Base-by-base conservation (phyloP, 768 basidiomycete genomes). In the Russula compacta region DNA sequence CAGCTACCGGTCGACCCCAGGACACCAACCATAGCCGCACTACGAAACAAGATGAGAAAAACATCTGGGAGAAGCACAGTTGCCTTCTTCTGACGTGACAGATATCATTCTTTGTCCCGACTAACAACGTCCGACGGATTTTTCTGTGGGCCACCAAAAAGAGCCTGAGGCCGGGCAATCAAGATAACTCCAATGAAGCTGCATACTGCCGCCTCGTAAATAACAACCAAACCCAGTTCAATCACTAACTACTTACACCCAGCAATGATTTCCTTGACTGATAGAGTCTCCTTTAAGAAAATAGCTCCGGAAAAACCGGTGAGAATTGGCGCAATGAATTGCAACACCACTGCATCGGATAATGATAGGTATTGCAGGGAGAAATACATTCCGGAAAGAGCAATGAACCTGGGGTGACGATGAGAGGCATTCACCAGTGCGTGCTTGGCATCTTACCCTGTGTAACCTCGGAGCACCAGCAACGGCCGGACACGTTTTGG, bases 171-270 rank as follows among this genome's bases (percentile, higher is more conserved):
- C 39, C 89, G 78, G 11, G 92, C 89, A 53, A 97, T 91, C 8
- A 93, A 76, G 14, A 94, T 70, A 9, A 92, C 90, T 0, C 92
- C 93, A 9, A 80, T 46, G 36, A 95, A 77, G 70, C 89, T 86
- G 50, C 80, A 77, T 8, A 86, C 82, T 81, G 67, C 6, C 19
- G 21, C 4, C 17, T 3, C 21, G 43, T 61, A 15, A 33, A 49
- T 33, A 9, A 32, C 54, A 14, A 44, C 35, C 46, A 7, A 19
- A 14, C 21, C 47, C 17, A 21, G 33, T n/a, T 24, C 6, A n/a
- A 10, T 36, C 11, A 10, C 11, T 10, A 19, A 29, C 17, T 11
- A 58, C 76, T 59, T 59, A 81, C 81, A 40, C 14, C 81, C 81
- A 5, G 82, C 87, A 43, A 83, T 47, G 5, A 79, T 77, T 69